These are phyloP conservation scores for Barnettozyma vustinii DNA, from an alignment of 805 yeast species.

Conservation along the genomic window DNA sequence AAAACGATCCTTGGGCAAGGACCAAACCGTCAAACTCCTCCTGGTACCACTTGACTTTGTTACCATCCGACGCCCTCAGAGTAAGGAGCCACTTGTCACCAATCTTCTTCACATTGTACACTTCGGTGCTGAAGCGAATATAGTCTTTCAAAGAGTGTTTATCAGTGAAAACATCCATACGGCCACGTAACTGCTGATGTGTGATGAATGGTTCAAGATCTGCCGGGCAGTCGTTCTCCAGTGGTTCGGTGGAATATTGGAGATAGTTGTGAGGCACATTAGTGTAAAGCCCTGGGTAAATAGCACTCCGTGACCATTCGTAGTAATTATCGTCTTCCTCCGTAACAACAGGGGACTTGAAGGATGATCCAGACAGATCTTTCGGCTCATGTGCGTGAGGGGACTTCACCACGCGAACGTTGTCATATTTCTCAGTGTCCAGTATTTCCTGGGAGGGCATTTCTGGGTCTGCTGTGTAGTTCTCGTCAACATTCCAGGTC, in stretches of 20 bases:
- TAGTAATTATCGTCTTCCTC: constrained; percentile 27
- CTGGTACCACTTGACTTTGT: constrained; percentile 35
- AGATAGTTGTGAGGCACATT: constrained; percentile 29
- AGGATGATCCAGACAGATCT: constrained; percentile 18
- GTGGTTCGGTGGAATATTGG: constrained; percentile 28
- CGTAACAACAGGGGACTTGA: constrained; percentile 11
- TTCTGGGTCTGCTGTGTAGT: constrained; percentile 18
- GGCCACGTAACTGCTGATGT: constrained; percentile 28
- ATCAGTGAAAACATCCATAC: constrained; percentile 27
- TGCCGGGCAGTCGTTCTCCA: constrained; percentile 17
- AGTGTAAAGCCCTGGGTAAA: constrained; percentile 32
- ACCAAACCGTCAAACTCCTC: constrained; percentile 52
- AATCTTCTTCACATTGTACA: constrained; percentile 32
- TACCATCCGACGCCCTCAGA: constrained; percentile 18
- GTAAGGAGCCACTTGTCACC: constrained; percentile 34
- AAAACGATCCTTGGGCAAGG: constrained; percentile 54
- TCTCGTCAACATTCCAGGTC: constrained; percentile 32
- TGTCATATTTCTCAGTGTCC: constrained; percentile 29
- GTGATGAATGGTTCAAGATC: constrained; percentile 34
- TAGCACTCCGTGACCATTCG: constrained; percentile 33
- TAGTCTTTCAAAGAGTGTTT: constrained; percentile 26
- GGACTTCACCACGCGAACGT: constrained; percentile 28
- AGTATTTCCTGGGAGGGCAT: constrained; percentile 28
- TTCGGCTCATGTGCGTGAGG: constrained; percentile 11
- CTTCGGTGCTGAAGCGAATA: constrained; percentile 36